phyloP scores from a whole-genome alignment of 805 yeast species.

The Candida maris region DNA sequence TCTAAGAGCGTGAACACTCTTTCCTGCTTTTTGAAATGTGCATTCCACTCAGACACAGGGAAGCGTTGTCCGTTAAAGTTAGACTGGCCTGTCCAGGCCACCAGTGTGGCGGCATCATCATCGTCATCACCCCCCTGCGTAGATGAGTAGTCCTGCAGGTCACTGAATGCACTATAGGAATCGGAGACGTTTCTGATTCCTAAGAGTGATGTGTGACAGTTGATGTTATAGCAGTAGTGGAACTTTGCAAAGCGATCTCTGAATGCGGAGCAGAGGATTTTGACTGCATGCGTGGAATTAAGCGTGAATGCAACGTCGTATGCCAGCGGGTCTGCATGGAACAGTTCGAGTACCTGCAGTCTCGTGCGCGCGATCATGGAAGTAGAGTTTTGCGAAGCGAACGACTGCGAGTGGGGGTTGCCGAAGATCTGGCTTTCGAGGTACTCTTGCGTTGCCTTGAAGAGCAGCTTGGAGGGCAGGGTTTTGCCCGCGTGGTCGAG shows the following conservation, averaged over 20 bases:
- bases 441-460: constrained; percentile 22
- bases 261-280: constrained; percentile 31
- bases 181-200: constrained; percentile 33
- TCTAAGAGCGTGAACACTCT: constrained; percentile 33
- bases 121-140: neutral
- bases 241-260: constrained; percentile 19
- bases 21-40: constrained; percentile 11
- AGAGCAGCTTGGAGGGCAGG: constrained; percentile 28
- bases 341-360: constrained; percentile 27
- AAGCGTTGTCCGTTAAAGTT: constrained; percentile 40
- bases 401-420: constrained; percentile 42
- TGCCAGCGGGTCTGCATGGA: constrained; percentile 33
- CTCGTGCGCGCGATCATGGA: constrained; percentile 28
- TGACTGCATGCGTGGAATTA: constrained; percentile 39
- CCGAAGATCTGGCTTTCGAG: constrained; percentile 28
- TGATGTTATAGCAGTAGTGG: constrained; percentile 27
- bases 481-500: constrained; percentile 46
- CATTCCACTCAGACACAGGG: constrained; percentile 30
- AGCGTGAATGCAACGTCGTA: constrained; percentile 39
- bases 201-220: constrained; percentile 41
- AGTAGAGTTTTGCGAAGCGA: constrained; percentile 29
- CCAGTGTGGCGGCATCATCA: constrained; percentile 18
- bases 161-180: constrained; percentile 11
- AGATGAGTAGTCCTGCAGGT: constrained; percentile 3
- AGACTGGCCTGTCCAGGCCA: constrained; percentile 43